Evolutionary conservation across 352 stramenopile species (phyloP).

Genomic region (Globisporangium yorkense): DNA sequence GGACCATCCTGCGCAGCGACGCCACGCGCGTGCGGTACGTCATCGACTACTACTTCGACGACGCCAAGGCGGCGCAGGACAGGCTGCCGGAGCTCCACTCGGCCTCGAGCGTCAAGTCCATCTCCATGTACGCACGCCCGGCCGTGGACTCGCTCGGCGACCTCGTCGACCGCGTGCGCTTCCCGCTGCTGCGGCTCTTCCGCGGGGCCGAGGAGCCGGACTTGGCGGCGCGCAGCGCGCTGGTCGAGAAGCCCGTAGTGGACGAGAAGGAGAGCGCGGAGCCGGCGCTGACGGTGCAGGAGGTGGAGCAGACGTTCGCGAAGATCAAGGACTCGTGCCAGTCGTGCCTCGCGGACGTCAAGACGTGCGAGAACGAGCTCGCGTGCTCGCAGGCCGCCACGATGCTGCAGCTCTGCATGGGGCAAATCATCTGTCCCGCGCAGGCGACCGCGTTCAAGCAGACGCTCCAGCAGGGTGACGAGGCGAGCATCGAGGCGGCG

Average conservation of each 20-base stretch:
- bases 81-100: constrained; percentile 83
- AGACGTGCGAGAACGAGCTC: constrained; percentile 70
- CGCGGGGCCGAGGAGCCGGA: constrained; percentile 43
- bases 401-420: constrained; percentile 88
- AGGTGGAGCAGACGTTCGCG: constrained; percentile 76
- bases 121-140: constrained; percentile 85
- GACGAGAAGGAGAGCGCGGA: constrained; percentile 32
- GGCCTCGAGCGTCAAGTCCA: constrained; percentile 78
- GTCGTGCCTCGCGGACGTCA: constrained; percentile 71
- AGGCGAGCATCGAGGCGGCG: constrained; percentile 59
- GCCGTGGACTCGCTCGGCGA: constrained; percentile 69
- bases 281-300: constrained; percentile 47
- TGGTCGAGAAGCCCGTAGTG: constrained; percentile 33
- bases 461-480: constrained; percentile 59
- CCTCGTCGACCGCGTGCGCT: constrained; percentile 82
- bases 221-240: constrained; percentile 34
- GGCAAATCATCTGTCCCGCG: constrained; percentile 69
- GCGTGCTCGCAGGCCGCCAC: constrained; percentile 82
- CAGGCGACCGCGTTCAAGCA: constrained; percentile 64
- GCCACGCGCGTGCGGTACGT: constrained; percentile 95
- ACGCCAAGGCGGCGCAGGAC: constrained; percentile 74
- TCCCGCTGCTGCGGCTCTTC: constrained; percentile 47
- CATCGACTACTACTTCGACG: constrained; percentile 98
- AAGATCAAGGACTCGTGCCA: constrained; percentile 85
- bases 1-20: constrained; percentile 91